Evolutionary conservation across 2,329 filamentous ascomycete species (phyloP).

Genomic region (Exophiala sideris): DNA sequence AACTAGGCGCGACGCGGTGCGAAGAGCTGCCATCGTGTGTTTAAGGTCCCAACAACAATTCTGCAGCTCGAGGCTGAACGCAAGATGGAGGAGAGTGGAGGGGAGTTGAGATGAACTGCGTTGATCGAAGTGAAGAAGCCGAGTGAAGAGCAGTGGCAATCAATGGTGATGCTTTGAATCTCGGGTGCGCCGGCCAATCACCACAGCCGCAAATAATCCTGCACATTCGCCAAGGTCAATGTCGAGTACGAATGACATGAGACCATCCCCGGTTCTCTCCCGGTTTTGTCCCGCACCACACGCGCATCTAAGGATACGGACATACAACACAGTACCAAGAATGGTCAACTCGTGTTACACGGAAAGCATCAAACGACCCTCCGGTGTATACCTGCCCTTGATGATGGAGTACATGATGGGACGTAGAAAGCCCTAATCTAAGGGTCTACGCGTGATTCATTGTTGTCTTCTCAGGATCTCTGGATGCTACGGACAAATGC

Average conservation of each 20-base stretch:
- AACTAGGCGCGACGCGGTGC: constrained; percentile 45
- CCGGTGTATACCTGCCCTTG: no score
- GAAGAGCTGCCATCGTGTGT: constrained; percentile 47
- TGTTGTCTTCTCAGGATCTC: no score
- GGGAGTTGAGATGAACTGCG: not conserved
- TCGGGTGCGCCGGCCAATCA: constrained; percentile 16
- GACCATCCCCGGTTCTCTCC: constrained; percentile 6
- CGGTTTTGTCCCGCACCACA: not conserved
- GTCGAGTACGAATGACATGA: no score
- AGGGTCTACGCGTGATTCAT: no score
- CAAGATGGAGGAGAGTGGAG: constrained; percentile 10
- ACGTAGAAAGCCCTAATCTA: no score
- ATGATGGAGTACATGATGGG: no score
- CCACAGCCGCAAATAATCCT: constrained; percentile 18
- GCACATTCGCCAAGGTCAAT: constrained; percentile 6
- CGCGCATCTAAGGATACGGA: no score
- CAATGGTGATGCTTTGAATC: constrained; percentile 13
- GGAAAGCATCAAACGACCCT: no score
- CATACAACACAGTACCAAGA: no score
- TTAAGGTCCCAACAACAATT: constrained; percentile 1
- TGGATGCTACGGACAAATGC: no score
- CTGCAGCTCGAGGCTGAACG: not conserved
- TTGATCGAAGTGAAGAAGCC: constrained; percentile 2
- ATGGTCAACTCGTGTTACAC: no score
- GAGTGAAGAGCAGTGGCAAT: constrained; percentile 8